phyloP scores from a whole-genome alignment of 768 basidiomycete genomes.

The Podaxis mareebaensis region DNA sequence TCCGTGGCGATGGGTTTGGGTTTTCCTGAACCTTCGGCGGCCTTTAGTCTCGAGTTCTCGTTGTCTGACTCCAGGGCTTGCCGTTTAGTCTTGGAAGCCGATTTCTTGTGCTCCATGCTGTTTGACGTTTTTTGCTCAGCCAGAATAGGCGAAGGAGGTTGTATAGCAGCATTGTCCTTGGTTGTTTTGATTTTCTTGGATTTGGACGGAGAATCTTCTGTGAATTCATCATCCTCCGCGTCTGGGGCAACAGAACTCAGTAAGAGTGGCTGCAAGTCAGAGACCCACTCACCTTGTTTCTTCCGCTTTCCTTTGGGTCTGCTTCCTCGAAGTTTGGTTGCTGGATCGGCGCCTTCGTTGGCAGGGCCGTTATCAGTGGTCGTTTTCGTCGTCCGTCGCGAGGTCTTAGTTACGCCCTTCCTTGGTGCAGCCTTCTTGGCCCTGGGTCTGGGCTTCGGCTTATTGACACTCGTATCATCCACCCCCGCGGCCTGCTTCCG shows the following conservation, averaged over 20 bases:
- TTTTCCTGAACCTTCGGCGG: neutral
- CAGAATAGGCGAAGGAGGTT: neutral
- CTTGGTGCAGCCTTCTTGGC: slow-evolving; percentile 3
- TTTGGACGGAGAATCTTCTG: neutral
- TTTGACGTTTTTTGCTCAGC: neutral
- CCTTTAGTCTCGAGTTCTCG: neutral
- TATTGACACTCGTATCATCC: neutral
- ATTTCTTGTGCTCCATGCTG: neutral
- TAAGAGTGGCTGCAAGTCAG: neutral
- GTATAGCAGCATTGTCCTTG: neutral
- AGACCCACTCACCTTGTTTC: slow-evolving; percentile 7
- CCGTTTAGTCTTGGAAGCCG: slow-evolving; percentile 3
- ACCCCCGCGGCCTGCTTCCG: neutral
- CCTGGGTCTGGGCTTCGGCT: neutral
- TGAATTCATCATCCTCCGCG: neutral
- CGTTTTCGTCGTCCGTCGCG: neutral
- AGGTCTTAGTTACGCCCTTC: neutral
- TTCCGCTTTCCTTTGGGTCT: slow-evolving; percentile 9
- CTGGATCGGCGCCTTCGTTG: neutral
- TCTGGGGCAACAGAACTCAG: neutral
- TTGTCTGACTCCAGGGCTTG: neutral
- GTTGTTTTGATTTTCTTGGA: neutral
- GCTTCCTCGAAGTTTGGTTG: neutral
- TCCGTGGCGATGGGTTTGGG: neutral
- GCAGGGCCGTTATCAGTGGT: neutral